These are phyloP conservation scores for Chlorella sp. DNA, from an alignment of 139 green algal species.

Conservation along the genomic window DNA sequence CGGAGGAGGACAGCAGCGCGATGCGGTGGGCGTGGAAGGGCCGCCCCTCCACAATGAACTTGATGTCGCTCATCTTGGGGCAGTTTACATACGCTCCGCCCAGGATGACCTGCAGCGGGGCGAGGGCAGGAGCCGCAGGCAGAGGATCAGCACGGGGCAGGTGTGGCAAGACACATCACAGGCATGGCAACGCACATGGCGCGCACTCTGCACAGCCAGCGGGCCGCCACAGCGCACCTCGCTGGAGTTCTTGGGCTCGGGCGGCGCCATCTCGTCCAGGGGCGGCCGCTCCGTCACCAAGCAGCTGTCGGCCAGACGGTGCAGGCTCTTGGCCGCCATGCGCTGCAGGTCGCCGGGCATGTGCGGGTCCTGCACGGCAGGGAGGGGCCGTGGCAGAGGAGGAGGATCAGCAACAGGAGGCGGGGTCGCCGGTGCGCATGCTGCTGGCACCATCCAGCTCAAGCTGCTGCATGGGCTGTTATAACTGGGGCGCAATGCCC, in stretches of 20 bases:
- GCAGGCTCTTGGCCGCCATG: conserved; percentile 23
- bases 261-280: conserved; percentile 13
- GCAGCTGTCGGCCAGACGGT: conserved; percentile 22
- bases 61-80: conserved; percentile 88
- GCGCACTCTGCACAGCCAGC: too few relatives aligned
- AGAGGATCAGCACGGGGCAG: too few relatives aligned
- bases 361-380: conserved; percentile 24
- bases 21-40: conserved; percentile 94
- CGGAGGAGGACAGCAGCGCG: conserved; percentile 88
- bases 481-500: too few relatives aligned
- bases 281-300: background rate
- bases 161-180: too few relatives aligned
- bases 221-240: too few relatives aligned
- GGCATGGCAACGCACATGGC: too few relatives aligned
- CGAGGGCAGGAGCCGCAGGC: background rate
- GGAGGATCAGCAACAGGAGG: background rate
- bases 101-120: conserved; percentile 6
- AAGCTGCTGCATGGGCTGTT: too few relatives aligned
- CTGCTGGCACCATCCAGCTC: too few relatives aligned
- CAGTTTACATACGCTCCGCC: conserved; percentile 81
- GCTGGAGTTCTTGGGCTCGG: background rate
- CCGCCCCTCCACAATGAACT: conserved; percentile 93
- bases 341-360: conserved; percentile 19
- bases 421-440: background rate
- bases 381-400: background rate